Base-by-base conservation (phyloP, 1,284 basidiomycete species). In the Pseudozyma flocculosa region DNA sequence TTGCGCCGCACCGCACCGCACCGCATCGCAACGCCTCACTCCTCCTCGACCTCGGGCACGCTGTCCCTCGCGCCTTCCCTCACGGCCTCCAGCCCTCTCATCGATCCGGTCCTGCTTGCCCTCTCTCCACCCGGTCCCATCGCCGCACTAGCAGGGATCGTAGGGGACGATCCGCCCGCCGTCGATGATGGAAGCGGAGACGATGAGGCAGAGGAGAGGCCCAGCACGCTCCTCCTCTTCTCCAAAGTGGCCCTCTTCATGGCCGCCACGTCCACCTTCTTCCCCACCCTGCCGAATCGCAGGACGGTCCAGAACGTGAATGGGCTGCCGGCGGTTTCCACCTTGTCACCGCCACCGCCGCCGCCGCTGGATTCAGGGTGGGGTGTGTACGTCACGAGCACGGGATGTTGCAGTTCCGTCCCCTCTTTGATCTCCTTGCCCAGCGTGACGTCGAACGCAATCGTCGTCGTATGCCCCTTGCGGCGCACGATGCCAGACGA, bases 131-230 rank as follows among this genome's bases (percentile, higher is more conserved):
- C n/a, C n/a, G n/a, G n/a, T n/a, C n/a, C n/a, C n/a, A n/a, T n/a
- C n/a, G n/a, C n/a, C n/a, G n/a, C n/a, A n/a, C n/a, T n/a, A n/a
- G n/a, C n/a, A n/a, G n/a, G n/a, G n/a, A n/a, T n/a, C n/a, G n/a
- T n/a, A n/a, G n/a, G n/a, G n/a, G n/a, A n/a, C n/a, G n/a, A n/a
- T n/a, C n/a, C n/a, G n/a, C n/a, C n/a, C n/a, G n/a, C n/a, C n/a
- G n/a, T n/a, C n/a, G n/a, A n/a, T n/a, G n/a, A 29, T 64, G 30
- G 75, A 78, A 46, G 70, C 72, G 38, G 75, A 78, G 50, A 52
- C 75, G 10, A 40, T 76, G 5, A 49, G 75, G 21, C 63, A 68
- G 55, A 68, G 58, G 54, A 49, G 75, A 34, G 32, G 14, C 32
- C 32, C 8, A 34, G 15, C 8, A 34, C 32, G 15, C 32, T 34